Conservation (phyloP, 768 basidiomycete genomes). For the Leccinum sublutescens region DNA sequence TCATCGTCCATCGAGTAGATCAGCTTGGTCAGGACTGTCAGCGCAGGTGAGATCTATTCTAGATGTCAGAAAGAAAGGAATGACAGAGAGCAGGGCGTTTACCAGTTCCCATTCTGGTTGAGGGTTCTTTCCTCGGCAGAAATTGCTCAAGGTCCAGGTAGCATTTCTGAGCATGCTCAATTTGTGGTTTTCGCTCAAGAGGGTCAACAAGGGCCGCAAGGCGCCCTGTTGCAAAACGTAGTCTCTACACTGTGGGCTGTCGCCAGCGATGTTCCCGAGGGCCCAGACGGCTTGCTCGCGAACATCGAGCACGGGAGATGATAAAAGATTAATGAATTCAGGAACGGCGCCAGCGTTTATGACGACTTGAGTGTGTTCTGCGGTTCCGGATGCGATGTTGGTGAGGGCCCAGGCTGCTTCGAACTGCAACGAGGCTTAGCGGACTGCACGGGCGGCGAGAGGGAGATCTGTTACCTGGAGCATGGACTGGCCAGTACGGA, state of each 20-base stretch:
- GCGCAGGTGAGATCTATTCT: conserved; percentile 87
- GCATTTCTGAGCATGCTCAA: conserved; percentile 98
- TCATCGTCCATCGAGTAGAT: conserved; percentile 99
- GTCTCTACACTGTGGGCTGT: conserved; percentile 96
- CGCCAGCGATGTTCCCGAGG: conserved; percentile 97
- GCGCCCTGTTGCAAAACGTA: conserved; percentile 95
- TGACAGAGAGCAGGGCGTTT: conserved; percentile 29
- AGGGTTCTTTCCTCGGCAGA: conserved; percentile 96
- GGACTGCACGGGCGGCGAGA: conserved; percentile 6
- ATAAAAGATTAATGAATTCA: conserved; percentile 94
- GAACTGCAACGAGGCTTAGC: conserved; percentile 51
- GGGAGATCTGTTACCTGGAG: conserved; percentile 57
- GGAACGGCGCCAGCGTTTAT: conserved; percentile 94
- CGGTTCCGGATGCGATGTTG: conserved; percentile 97
- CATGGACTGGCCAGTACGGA: conserved; percentile 77
- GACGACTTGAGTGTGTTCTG: conserved; percentile 97
- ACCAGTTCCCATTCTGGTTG: conserved; percentile 99
- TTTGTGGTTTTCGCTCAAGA: conserved; percentile 96
- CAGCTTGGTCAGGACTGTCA: conserved; percentile 95
- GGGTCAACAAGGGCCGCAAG: conserved; percentile 82
- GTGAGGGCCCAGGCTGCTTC: conserved; percentile 98
- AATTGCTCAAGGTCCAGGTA: conserved; percentile 99
- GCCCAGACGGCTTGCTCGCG: conserved; percentile 99
- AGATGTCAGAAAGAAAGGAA: conserved; percentile 14
- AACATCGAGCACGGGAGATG: conserved; percentile 93